These are phyloP conservation scores for Talaromyces sp. DNA, from an alignment of 2,329 filamentous ascomycete species.

Conservation along the genomic window DNA sequence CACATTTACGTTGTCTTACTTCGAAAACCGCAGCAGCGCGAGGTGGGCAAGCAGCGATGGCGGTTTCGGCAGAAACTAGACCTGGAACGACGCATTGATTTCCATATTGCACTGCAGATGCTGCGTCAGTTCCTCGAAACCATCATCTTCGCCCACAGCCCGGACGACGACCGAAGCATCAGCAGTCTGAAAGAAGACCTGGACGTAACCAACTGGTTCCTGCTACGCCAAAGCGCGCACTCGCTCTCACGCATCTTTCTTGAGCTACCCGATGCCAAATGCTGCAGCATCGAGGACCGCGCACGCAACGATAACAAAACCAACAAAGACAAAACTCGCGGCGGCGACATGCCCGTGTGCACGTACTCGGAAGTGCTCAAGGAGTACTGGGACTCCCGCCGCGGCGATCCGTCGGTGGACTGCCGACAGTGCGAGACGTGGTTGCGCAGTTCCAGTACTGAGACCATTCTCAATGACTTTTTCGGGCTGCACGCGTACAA, in stretches of 20 bases:
- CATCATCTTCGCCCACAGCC: conserved; percentile 24
- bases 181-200: conserved; percentile 19
- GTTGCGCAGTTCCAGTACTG: conserved; percentile 23
- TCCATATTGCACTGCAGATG: conserved; percentile 24
- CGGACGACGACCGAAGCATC: conserved; percentile 21
- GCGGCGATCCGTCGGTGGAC: conserved; percentile 17
- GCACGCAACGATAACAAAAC: conserved; percentile 7
- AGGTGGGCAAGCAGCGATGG: conserved; percentile 20
- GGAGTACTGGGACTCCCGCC: conserved; percentile 23
- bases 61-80: conserved; percentile 19
- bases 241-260: conserved; percentile 21
- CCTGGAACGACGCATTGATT: conserved; percentile 19
- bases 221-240: conserved; percentile 20
- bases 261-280: conserved; percentile 19
- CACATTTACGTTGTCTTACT: conserved; percentile 20
- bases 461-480: conserved; percentile 22
- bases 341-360: conserved; percentile 12
- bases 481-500: conserved; percentile 19
- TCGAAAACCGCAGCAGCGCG: conserved; percentile 19
- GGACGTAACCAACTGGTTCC: conserved; percentile 23
- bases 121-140: conserved; percentile 23
- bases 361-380: conserved; percentile 21
- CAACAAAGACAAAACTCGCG: not conserved
- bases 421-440: conserved; percentile 22
- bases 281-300: conserved; percentile 19